Evolutionary conservation across 2,329 filamentous ascomycete genomes (phyloP), one percentile per base, ranked within the genome.

Genomic region (Cercospora sojina): DNA sequence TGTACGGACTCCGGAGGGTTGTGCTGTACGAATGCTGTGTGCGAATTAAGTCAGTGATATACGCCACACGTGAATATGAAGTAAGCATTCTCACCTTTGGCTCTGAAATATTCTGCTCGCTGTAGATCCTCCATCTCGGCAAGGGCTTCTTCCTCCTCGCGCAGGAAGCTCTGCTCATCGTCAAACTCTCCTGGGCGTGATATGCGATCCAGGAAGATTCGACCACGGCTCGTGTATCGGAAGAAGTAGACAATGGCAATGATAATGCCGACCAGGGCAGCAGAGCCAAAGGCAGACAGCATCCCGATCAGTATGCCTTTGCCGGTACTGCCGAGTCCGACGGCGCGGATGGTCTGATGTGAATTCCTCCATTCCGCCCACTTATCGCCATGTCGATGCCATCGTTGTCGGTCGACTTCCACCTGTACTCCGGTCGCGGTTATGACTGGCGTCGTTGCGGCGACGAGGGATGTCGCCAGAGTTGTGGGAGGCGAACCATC

Each of bases 111-210:
- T 77, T 99, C 95, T 43, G 90, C 89, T 77, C 92, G 85, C 76
- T 93, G 88, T 80, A 97, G 84, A 74, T 98, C 95, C 77, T 97
- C 93, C 95, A 99, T 99, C 65, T 87, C 86, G 83, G 96, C 94
- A 78, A 99, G 82, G 66, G 95, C 95, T 79, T 97, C 93, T 38
- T 92, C 93, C 86, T 99, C 95, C 79, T 98, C 95, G 76, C 91
- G 89, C 70, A 89, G 86, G 82, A 97, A 97, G 10, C 92, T 91
- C 81, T 98, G 94, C 79, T 98, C 95, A 80, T 99, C 95, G 78
- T 99, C 95, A 79, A 93, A 99, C 81, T 98, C 95, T 74, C 95
- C 95, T 0, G 95, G 95, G 67, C 94, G 86, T 55, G 93, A 93
- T 78, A 99, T 90, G 70, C 94, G 89, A 81, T 99, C 95, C 72